Percentiles rank a stretch among this genome's conserved stretches.
These are phyloP conservation scores for Verticillium klebahnii DNA, from an alignment of 2,329 filamentous ascomycete genomes.

Conservation along the genomic window DNA sequence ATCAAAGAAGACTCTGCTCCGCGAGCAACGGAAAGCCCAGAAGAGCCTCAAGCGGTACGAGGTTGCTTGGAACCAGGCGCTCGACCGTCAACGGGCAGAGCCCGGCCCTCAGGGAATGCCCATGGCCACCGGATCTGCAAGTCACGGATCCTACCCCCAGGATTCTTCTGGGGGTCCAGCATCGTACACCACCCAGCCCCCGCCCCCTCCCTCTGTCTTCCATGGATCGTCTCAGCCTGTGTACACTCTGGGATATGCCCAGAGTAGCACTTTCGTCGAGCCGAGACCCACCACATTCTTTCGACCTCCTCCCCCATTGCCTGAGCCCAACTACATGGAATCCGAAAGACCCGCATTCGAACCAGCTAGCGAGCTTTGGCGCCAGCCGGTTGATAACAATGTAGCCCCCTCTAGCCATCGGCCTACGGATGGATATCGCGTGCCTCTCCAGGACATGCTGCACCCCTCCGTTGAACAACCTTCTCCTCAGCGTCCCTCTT, in stretches of 20 bases:
- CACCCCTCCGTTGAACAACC: constrained; percentile 41
- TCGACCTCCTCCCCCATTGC: neutral
- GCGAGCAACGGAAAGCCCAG: constrained; percentile 6
- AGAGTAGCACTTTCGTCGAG: neutral
- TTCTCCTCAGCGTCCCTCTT: constrained; percentile 29
- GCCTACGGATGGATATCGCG: neutral
- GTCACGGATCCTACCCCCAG: constrained; percentile 8
- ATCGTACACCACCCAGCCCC: constrained; percentile 6
- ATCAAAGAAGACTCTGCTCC: neutral
- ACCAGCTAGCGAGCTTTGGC: neutral
- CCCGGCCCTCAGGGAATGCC: neutral
- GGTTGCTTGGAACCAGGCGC: constrained; percentile 9
- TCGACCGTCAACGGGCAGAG: constrained; percentile 1
- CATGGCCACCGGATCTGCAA: constrained; percentile 5
- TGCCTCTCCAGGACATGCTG: constrained; percentile 33
- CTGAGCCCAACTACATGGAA: neutral
- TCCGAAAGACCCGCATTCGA: neutral
- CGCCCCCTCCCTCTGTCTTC: neutral
- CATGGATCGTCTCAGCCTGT: neutral
- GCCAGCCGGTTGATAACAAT: neutral
- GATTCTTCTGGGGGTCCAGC: neutral
- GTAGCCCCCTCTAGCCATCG: neutral
- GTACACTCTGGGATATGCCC: neutral
- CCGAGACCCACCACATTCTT: neutral
- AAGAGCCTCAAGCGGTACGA: constrained; percentile 9